Base-by-base conservation (phyloP, 139 green algal species). In the Choricystis sp. region DNA sequence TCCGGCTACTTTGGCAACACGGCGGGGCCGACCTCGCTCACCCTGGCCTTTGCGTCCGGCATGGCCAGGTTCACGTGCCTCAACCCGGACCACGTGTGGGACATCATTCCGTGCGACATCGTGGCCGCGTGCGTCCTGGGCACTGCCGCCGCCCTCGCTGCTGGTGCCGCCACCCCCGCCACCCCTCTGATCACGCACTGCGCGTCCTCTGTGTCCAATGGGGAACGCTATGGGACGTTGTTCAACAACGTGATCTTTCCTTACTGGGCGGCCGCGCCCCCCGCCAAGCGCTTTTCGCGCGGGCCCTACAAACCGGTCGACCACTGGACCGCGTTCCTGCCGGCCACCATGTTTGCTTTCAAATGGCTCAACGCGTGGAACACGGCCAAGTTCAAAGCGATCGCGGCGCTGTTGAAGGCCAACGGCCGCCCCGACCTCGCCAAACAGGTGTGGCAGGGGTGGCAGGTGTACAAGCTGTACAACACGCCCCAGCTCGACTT, bases 1-100 rank as follows among this genome's bases (percentile, higher is more conserved):
- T 55, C 67, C 24, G 67, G 67, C 60, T 72, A 60, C 64, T 52
- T 72, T 26, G 67, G 67, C 57, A 72, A 72, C 61, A 57, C 30
- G 20, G 63, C 61, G 20, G 67, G 67, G 49, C 27, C 29, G 19
- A 72, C 67, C 22, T 60, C 31, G 55, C 31, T 40, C 61, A 63
- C 59, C 30, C 26, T 72, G 30, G 49, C 40, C 29, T n/a, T 59
- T 26, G 59, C 59, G n/a, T 63, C 31, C 19, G 66, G 66, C 40
- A 52, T 63, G 29, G 40, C 40, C 40, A 5, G 40, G 9, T 52
- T 52, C 40, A 21, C 40, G 40, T 52, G 40, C 40, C 16, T 21
- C 40, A 16, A 52, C 40, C 40, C 40, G 40, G 40, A 52, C 40
- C 40, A 52, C 40, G 40, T 52, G 40, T 52, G 40, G 40, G 40